Evolutionary conservation across 169 alveolate genomes (phyloP), one percentile per base, ranked within the genome.

Genomic region (Eimeria nieschulzi): DNA sequence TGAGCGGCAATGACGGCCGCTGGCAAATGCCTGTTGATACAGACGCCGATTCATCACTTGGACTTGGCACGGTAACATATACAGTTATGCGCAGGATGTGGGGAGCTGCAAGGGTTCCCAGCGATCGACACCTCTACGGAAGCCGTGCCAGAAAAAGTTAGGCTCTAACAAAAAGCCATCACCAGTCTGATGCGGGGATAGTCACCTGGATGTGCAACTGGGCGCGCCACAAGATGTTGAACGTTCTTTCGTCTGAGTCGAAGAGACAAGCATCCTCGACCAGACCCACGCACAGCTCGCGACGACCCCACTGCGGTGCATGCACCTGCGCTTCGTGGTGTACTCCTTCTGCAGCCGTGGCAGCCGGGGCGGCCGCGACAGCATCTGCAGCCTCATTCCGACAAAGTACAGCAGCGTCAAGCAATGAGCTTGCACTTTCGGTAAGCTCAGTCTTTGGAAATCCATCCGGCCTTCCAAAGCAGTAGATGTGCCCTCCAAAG

Each of bases 121-220:
- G 46, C 46, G 46, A 33, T 33, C 46, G 3, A 33, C 46, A 33
- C 46, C 46, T 33, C 46, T 33, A 33, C 46, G 46, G 46, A 33
- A 33, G 46, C 46, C 46, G 46, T 33, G 46, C 46, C 46, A 33
- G 46, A 33, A 0, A 33, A 33, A 1, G 46, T 33, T 33, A 33
- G 46, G 46, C 46, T 33, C 46, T 33, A 3, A 33, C n/a, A 33
- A 33, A 33, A 33, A 33, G 3, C 46, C 46, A 33, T 33, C 46
- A 33, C 68, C 23, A 59, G 15, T 19, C n/a, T 3, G 46, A 33
- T 33, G 46, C 46, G 46, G 3, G 46, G 46, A 33, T 21, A 7
- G 25, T 26, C 59, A 83, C 91, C 91, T 83, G 84, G 12, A 90
- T 56, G 46, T 90, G 93, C 80, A 90, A 70, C 53, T 80, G 91